Base-by-base conservation (phyloP, 139 green algal genomes). In the Chlamydomonas incerta region DNA sequence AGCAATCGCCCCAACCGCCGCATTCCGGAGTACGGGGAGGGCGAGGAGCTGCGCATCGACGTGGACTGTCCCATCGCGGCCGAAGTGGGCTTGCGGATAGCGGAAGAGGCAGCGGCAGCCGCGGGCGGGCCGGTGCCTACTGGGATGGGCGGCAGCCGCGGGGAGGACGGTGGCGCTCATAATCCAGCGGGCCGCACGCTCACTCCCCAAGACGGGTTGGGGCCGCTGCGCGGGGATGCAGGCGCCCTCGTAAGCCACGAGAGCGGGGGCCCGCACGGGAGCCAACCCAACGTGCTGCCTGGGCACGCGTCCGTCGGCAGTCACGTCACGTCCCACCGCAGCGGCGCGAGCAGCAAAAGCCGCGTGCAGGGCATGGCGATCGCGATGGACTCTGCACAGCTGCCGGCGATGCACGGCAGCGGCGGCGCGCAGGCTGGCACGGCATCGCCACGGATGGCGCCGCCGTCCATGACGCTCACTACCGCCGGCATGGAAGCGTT, bases 1-100 rank as follows among this genome's bases (percentile, higher is more conserved):
- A 85, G 79, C 79, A 85, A 52, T 47, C 79, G 66, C 33, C 79
- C 79, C 65, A 74, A 74, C 76, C 76, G 76, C 76, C 37, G 20
- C 9, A 46, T 60, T 0, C 60, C 60, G 28, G 75, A 72, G 37
- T n/a, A 60, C 74, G 28, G 1, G 34, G 35, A 57, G 21, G 58
- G 21, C 5, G 29, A 62, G 31, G 76, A 74, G 17, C n/a, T 74
- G 3, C 76, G 41, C 3, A 63, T 73, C 41, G 76, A 73, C 28
- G 26, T 62, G 1, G 75, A 28, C 28, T 72, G 41, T 62, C 75
- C 75, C 28, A 62, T 73, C 37, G 75, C 75, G 28, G 37, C 13
- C 37, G 75, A 83, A n/a, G 62, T 63, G 11, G 75, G 75, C 2
- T 21, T 83, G 41, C 73, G 55, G 34, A 50, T 50, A 50, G 8